These are phyloP conservation scores for Suillus clintonianus DNA, from an alignment of 768 basidiomycete genomes.

Conservation along the genomic window DNA sequence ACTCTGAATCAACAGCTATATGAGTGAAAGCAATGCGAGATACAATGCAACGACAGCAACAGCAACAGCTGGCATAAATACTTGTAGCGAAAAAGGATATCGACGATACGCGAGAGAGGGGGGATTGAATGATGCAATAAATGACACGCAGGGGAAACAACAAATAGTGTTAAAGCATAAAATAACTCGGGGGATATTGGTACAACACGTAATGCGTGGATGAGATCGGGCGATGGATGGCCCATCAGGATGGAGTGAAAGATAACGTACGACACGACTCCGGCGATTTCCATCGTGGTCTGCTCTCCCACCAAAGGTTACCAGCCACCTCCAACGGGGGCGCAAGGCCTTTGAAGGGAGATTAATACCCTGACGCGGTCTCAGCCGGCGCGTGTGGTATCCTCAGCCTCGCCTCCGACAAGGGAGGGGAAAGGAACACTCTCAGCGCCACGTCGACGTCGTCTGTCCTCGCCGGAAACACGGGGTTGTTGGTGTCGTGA, in stretches of 20 bases:
- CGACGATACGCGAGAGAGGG: neutral
- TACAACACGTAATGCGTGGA: slow-evolving; percentile 20
- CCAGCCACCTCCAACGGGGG: neutral
- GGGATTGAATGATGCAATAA: neutral
- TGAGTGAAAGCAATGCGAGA: neutral
- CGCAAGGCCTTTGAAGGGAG: neutral
- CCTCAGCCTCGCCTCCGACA: neutral
- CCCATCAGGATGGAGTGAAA: neutral
- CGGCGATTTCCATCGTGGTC: neutral
- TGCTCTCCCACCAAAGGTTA: neutral
- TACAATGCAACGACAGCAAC: slow-evolving; percentile 2
- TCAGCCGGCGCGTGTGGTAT: neutral
- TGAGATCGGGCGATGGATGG: slow-evolving; percentile 19
- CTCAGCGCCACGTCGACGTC: slow-evolving; percentile 4
- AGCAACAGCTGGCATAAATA: slow-evolving; percentile 1
- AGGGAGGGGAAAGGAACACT: neutral
- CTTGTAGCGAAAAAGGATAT: neutral
- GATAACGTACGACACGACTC: neutral
- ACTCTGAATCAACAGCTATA: neutral
- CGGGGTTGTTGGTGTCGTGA: slow-evolving; percentile 13
- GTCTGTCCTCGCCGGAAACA: slow-evolving; percentile 8
- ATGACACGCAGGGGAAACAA: slow-evolving; percentile 1
- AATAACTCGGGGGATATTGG: slow-evolving; percentile 19
- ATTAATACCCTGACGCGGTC: neutral
- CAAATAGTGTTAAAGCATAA: slow-evolving; percentile 34